Conservation (phyloP, 2,329 filamentous ascomycete genomes). For the Colletotrichum eleusines region DNA sequence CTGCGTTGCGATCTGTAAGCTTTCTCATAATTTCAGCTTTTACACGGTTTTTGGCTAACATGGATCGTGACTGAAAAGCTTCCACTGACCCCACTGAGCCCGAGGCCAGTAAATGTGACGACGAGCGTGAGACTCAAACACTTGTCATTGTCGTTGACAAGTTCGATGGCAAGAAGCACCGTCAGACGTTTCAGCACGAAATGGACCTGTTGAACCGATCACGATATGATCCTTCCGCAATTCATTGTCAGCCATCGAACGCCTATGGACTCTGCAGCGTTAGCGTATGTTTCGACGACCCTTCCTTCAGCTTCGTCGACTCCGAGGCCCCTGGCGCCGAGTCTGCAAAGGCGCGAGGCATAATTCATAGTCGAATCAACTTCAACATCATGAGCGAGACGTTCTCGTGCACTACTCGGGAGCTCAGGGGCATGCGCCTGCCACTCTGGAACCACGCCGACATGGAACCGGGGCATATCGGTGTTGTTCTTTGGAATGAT, state of each 20-base stretch:
- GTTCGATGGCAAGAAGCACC: background rate
- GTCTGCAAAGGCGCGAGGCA: background rate
- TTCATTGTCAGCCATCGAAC: constrained; percentile 2
- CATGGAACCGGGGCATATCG: rapidly evolving
- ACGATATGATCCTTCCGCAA: background rate
- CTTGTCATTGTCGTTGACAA: constrained; percentile 1
- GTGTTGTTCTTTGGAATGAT: constrained; percentile 43
- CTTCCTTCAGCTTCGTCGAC: background rate
- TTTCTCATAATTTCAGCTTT: rapidly evolving
- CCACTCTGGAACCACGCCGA: background rate
- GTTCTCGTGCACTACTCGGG: background rate
- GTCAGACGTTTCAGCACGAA: background rate
- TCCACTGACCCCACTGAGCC: no score
- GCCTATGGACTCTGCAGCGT: constrained; percentile 13
- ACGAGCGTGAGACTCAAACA: no score
- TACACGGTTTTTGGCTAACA: background rate
- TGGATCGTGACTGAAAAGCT: background rate
- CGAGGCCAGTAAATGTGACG: no score
- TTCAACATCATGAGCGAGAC: constrained; percentile 18
- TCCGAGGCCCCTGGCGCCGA: no score
- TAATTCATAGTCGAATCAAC: background rate
- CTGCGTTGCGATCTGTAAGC: background rate
- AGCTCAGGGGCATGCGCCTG: background rate
- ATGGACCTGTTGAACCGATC: background rate
- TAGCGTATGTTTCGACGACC: no score